These are phyloP conservation scores for Paramecium caudatum DNA, from an alignment of 73 alveolate genomes.

Conservation along the genomic window DNA sequence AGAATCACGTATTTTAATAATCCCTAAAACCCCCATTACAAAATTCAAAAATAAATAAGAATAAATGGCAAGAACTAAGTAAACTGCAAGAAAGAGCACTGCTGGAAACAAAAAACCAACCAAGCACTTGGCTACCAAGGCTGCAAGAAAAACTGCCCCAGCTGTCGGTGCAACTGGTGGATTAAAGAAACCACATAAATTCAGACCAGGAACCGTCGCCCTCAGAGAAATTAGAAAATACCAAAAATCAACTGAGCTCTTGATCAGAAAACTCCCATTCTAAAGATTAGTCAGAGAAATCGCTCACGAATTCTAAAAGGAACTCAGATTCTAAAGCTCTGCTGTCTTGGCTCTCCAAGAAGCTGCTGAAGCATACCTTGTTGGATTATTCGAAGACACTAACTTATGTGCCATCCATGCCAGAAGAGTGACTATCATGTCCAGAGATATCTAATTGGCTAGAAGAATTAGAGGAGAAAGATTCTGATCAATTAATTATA, in stretches of 20 bases:
- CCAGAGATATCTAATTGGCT: slow-evolving; percentile 94
- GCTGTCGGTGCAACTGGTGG: slow-evolving; percentile 70
- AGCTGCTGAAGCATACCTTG: slow-evolving; percentile 95
- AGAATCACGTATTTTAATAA: not conserved
- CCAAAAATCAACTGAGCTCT: slow-evolving; percentile 89
- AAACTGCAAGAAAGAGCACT: slow-evolving; percentile 82
- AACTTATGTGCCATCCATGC: slow-evolving; percentile 96
- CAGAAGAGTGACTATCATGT: slow-evolving; percentile 96
- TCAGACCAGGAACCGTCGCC: slow-evolving; percentile 97
- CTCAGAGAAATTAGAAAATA: slow-evolving; percentile 91
- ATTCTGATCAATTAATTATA: slow-evolving; percentile 69
- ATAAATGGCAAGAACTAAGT: slow-evolving; percentile 83
- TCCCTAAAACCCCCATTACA: not conserved
- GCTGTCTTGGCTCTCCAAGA: slow-evolving; percentile 97
- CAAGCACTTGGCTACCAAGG: slow-evolving; percentile 87
- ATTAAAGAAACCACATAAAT: slow-evolving; percentile 91
- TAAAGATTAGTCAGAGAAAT: slow-evolving; percentile 96
- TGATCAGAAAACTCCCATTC: slow-evolving; percentile 95
- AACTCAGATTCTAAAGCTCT: slow-evolving; percentile 91
- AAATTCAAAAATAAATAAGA: not conserved
- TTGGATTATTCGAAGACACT: slow-evolving; percentile 95
- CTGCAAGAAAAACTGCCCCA: slow-evolving; percentile 92
- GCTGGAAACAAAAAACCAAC: slow-evolving; percentile 87
- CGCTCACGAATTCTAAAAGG: slow-evolving; percentile 91
- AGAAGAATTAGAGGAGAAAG: slow-evolving; percentile 96